Evolutionary conservation across 225 moss, liverwort and hornwort species (phyloP), one percentile per base, ranked within the genome.

Genomic region (Thuidium tamariscinum): DNA sequence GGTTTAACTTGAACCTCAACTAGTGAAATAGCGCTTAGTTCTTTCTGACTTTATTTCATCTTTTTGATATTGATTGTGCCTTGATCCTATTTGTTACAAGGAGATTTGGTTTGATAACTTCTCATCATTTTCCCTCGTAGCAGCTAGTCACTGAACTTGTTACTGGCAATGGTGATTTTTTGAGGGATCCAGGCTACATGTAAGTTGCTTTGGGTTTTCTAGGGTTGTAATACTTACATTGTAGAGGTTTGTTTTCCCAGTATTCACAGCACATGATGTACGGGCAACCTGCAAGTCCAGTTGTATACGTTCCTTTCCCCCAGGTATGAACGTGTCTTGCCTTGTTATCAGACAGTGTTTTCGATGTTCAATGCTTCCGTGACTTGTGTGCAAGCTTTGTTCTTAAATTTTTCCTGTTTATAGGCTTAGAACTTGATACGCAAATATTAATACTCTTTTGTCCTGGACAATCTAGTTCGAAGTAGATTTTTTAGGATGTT

Each of bases 181-280:
- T 18, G 9, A 10, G 36, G 79, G 36, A n/a, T 70, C 48, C 29
- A 57, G 55, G 55, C 18, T 20, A 16, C 46, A 27, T 27, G n/a
- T 70, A 29, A 64, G 77, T 62, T 30, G 51, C 52, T 37, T n/a
- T 34, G 25, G 66, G 27, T 29, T 41, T 59, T 59, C 30, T 71
- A 15, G 16, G 68, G 69, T 76, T 77, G 37, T 55, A 75, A 30
- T 84, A 23, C 37, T 84, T 51, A 77, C 79, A n/a, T 41, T 44
- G 25, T 74, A 61, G 41, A 64, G 39, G 74, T 79, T 79, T 26
- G 51, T 79, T 88, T 75, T 89, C 46, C 23, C 97, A 97, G 94
- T 96, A 95, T 86, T 88, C 90, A 34, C 96, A 89, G 72, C 95
- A 91, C 64, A 91, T 98, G 95, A 93, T 97, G 92, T 96, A 90